Evolutionary conservation across 345 rosid genomes (phyloP), one percentile per base, ranked within the genome.

Genomic region (Triadica sebifera): DNA sequence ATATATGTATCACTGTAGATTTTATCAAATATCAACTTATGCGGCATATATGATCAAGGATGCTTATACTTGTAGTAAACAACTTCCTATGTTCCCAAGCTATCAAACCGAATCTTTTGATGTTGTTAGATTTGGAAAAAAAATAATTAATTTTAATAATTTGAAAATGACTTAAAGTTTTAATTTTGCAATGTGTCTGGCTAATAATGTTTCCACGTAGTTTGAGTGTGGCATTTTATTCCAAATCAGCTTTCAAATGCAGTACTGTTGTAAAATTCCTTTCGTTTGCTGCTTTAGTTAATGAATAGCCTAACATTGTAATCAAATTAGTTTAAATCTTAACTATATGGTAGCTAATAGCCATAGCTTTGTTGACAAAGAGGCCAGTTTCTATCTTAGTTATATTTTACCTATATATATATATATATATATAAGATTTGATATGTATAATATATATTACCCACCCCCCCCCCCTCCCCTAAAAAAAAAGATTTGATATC

Each of bases 21-120:
- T 45, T 58, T 0, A 9, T 15, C 13, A 71, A 13, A 16, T 15
- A 13, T 41, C 3, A 41, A 4, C 45, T 1, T 4, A 8, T 73
- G 65, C 60, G 47, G 25, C 11, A 39, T 3, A 39, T 55, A 56
- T 56, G 1, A 77, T 78, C 81, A 61, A 20, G 77, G 81, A 87
- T 83, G 89, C 86, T 75, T 84, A 78, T 84, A 81, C 93, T 90
- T 88, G 89, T 85, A 85, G 90, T 83, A 77, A 90, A 87, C 93
- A 85, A 85, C 82, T 86, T 87, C 89, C 88, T 81, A 79, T 75
- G 82, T 79, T 82, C 78, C 80, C 81, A 90, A 88, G 91, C 72
- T 83, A 81, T 75, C 86, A 81, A 57, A 70, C 73, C 84, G 88
- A 89, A 87, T 90, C 91, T 84, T 86, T 77, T 81, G 79, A 78